Base-by-base conservation (phyloP, 805 yeast species). In the Saturnispora halmiae region DNA sequence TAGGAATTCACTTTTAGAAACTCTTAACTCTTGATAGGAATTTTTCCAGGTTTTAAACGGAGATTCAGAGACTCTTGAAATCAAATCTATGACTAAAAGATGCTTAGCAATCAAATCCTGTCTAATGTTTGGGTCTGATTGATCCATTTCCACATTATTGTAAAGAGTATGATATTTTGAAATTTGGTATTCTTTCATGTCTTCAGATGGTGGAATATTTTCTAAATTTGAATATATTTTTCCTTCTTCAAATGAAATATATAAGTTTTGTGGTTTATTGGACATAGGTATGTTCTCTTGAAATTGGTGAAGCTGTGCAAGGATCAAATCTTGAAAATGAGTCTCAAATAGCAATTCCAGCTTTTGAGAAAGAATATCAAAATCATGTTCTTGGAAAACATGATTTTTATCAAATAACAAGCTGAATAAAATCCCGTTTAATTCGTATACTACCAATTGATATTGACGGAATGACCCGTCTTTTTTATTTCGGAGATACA, bases 391-490 rank as follows among this genome's bases (percentile, higher is more conserved):
- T 10, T 34, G 14, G 6, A 42, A 28, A 2, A 11, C 18, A n/a
- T 42, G 24, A 4, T 38, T 40, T 2, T 45, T 19, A 8, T 51
- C 34, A 39, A 42, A 52, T 3, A 60, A 19, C 20, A 58, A 26
- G 0, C 47, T 38, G 33, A 58, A 57, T 28, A 59, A 27, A 9
- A 56, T 50, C 8, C 63, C 63, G 38, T 54, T 53, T 6, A 51
- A 45, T 44, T 60, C 64, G 35, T 60, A 60, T 2, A 59, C 40
- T 6, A 59, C 44, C 11, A 53, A 28, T 13, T 51, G 50, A 15
- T 40, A 45, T n/a, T 31, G 34, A 7, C 33, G 28, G 42, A 11
- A 44, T 14, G n/a, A n/a, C n/a, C n/a, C n/a, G n/a, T 5, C 43
- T 19, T 13, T 24, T 18, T 29, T 22, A 16, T 15, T 30, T 10